Conservation (phyloP, 73 alveolate species). For the Paramecium pentaurelia region DNA sequence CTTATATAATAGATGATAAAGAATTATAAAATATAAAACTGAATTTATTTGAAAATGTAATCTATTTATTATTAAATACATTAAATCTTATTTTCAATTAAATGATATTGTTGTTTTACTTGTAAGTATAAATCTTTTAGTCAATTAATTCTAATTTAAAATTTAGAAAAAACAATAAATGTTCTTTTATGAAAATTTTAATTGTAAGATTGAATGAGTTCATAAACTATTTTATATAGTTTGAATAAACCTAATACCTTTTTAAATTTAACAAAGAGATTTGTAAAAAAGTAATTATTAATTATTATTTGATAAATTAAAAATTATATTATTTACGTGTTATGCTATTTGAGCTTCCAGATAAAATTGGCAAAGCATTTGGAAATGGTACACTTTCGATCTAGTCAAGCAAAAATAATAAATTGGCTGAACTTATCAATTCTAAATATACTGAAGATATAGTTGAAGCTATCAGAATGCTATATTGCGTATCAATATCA, state of each 20-base stretch:
- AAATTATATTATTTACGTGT: neutral
- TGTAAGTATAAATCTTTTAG: neutral
- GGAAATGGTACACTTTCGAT: neutral
- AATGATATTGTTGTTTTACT: too few species aligned
- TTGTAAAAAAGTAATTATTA: neutral
- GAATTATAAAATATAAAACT: too few species aligned
- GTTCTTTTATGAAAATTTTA: neutral
- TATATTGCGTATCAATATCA: neutral
- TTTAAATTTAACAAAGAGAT: neutral
- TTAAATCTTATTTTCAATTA: too few species aligned
- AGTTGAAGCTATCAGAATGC: neutral
- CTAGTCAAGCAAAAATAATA: neutral
- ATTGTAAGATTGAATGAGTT: neutral
- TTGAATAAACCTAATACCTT: neutral
- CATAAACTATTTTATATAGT: neutral
- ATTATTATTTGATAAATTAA: neutral
- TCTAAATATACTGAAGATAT: conserved; percentile 21
- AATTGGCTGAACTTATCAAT: conserved; percentile 1
- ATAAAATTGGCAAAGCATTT: neutral
- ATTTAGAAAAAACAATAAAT: too few species aligned
- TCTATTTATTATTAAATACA: too few species aligned
- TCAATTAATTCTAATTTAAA: neutral
- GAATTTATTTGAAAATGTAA: too few species aligned
- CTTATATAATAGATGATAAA: too few species aligned
- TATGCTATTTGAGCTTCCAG: neutral